phyloP scores from a whole-genome alignment of 139 green algal genomes.

The Auxenochlorella pyrenoidosa region DNA sequence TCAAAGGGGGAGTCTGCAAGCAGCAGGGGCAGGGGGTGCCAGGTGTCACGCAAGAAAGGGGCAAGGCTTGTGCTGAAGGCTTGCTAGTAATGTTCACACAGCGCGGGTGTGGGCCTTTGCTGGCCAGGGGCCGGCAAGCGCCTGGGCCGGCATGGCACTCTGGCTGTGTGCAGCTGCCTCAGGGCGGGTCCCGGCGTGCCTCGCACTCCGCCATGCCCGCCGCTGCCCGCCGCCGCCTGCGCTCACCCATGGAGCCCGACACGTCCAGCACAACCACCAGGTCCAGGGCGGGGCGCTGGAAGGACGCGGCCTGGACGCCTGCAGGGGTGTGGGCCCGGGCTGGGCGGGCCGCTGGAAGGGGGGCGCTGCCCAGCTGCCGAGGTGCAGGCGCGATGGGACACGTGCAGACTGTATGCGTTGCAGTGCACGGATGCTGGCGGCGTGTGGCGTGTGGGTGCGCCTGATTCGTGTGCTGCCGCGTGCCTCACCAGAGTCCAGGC shows the following conservation, averaged over 20 bases:
- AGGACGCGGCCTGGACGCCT: constrained; percentile 17
- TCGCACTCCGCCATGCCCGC: too few species aligned
- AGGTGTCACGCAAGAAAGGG: background rate
- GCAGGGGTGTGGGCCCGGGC: background rate
- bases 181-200: too few species aligned
- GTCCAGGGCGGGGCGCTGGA: constrained; percentile 27
- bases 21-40: background rate
- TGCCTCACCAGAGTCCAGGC: background rate
- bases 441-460: background rate
- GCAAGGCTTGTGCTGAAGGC: background rate
- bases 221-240: too few species aligned
- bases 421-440: background rate
- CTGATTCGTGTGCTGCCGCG: background rate
- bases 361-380: too few species aligned
- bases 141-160: too few species aligned
- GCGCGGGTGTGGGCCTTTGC: too few species aligned
- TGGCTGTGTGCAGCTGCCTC: too few species aligned
- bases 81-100: too few species aligned
- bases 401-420: background rate
- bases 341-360: too few species aligned
- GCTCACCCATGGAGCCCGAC: constrained; percentile 24
- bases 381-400: background rate
- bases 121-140: too few species aligned
- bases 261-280: constrained; percentile 44
- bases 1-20: constrained; percentile 19